Percentiles rank a stretch among this genome's conserved stretches.
Evolutionary conservation across 2,329 filamentous ascomycete species (phyloP).

Genomic region (Phoma sp.): DNA sequence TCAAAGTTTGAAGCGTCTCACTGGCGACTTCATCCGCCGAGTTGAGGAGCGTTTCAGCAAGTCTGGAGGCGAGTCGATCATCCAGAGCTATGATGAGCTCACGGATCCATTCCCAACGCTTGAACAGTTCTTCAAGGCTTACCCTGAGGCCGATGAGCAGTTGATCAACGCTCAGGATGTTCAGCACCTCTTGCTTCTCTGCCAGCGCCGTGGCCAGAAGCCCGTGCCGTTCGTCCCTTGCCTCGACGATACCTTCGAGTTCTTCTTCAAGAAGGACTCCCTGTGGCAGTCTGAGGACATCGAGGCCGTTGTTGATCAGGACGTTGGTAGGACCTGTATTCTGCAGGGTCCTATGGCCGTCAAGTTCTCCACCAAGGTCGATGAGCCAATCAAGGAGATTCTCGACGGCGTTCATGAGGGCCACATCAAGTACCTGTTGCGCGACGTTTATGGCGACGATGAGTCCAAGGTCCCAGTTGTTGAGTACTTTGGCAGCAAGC

Average conservation of each 20-base stretch:
- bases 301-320: constrained; percentile 92
- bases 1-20: constrained; percentile 78
- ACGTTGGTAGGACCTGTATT: constrained; percentile 95
- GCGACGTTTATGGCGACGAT: constrained; percentile 80
- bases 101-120: constrained; percentile 80
- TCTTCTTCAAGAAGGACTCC: constrained; percentile 99
- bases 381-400: constrained; percentile 95
- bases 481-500: constrained; percentile 94
- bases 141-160: constrained; percentile 86
- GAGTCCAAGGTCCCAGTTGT: constrained; percentile 79
- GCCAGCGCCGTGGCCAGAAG: constrained; percentile 91
- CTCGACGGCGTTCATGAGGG: constrained; percentile 87
- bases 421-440: constrained; percentile 81
- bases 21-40: constrained; percentile 94
- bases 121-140: constrained; percentile 79
- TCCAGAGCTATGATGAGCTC: constrained; percentile 91
- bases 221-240: constrained; percentile 94
- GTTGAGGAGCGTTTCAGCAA: constrained; percentile 94
- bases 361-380: constrained; percentile 85
- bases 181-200: constrained; percentile 93
- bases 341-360: constrained; percentile 92
- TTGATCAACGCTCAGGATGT: constrained; percentile 98
- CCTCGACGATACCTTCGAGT: constrained; percentile 97
- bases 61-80: constrained; percentile 76
- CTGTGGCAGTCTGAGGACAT: constrained; percentile 99